These are phyloP conservation scores for Carnegiea gigantea DNA, from an alignment of 179 eudicot genomes.

Conservation along the genomic window DNA sequence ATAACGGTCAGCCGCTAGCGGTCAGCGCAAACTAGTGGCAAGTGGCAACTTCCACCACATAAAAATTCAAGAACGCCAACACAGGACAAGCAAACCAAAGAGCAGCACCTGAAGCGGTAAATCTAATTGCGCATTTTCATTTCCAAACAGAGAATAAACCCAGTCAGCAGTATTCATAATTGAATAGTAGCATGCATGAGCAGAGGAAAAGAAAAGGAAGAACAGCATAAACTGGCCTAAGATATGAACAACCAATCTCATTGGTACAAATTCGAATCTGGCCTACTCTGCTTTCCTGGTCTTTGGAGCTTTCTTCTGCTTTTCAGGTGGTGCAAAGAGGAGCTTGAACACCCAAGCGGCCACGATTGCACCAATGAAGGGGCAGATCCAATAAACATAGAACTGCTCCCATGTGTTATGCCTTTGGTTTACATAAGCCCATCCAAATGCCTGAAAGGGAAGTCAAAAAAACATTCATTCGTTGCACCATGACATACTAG, in stretches of 20 bases:
- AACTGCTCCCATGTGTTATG: conserved; percentile 92
- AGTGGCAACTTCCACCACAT: no score
- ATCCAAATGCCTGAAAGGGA: conserved; percentile 81
- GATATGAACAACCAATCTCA: conserved; percentile 21
- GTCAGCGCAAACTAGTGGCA: no score
- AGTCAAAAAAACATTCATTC: background rate
- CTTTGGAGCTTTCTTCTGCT: conserved; percentile 56
- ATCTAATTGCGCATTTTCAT: conserved; percentile 5
- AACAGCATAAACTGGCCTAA: conserved; percentile 1
- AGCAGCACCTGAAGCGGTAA: background rate
- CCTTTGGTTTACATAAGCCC: conserved; percentile 71
- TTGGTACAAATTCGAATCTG: background rate
- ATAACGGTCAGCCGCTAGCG: no score
- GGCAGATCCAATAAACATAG: conserved; percentile 91
- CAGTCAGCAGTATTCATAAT: background rate
- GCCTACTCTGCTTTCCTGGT: conserved; percentile 29
- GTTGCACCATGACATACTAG: background rate
- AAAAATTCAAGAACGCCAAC: background rate
- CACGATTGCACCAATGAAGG: conserved; percentile 73
- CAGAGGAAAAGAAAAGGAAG: background rate
- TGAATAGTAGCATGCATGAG: background rate
- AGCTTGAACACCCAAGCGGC: conserved; percentile 72
- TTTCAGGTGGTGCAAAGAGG: conserved; percentile 57
- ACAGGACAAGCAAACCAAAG: background rate
- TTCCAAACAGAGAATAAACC: background rate